Conservation (phyloP, 805 yeast genomes). For the Ogataea chonburiensis region DNA sequence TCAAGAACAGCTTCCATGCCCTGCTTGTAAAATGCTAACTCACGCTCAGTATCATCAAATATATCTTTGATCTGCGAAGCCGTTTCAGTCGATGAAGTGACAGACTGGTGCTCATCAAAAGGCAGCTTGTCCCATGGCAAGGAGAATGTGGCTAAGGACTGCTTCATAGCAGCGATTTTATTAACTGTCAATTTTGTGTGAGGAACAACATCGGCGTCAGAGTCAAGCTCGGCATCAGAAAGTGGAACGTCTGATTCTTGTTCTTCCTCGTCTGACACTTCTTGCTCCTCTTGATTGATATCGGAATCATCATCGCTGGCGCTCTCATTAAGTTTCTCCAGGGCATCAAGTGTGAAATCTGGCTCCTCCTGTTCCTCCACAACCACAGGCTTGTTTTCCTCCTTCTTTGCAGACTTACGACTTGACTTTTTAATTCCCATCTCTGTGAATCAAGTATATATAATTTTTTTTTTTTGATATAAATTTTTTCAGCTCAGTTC, state of each 20-base stretch:
- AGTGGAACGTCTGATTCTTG: slow-evolving; percentile 83
- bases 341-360: too few relatives aligned
- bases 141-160: slow-evolving; percentile 63
- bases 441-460: neutral
- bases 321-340: slow-evolving; percentile 26
- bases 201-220: slow-evolving; percentile 94
- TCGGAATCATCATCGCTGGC: slow-evolving; percentile 35
- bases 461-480: slow-evolving; percentile 8
- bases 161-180: slow-evolving; percentile 78
- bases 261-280: slow-evolving; percentile 33
- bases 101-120: slow-evolving; percentile 81
- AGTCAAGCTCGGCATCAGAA: slow-evolving; percentile 88
- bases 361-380: slow-evolving; percentile 37
- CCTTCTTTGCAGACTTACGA: slow-evolving; percentile 53
- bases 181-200: slow-evolving; percentile 86
- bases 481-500: slow-evolving; percentile 12
- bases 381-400: slow-evolving; percentile 31
- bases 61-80: slow-evolving; percentile 77
- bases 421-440: slow-evolving; percentile 45
- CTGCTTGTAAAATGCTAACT: slow-evolving; percentile 91
- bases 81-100: slow-evolving; percentile 58
- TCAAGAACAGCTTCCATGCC: slow-evolving; percentile 79
- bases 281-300: too few relatives aligned
- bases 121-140: slow-evolving; percentile 64
- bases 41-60: slow-evolving; percentile 94